Evolutionary conservation across 805 yeast species (phyloP).

Genomic region (Saccharomycopsis guyanensis): DNA sequence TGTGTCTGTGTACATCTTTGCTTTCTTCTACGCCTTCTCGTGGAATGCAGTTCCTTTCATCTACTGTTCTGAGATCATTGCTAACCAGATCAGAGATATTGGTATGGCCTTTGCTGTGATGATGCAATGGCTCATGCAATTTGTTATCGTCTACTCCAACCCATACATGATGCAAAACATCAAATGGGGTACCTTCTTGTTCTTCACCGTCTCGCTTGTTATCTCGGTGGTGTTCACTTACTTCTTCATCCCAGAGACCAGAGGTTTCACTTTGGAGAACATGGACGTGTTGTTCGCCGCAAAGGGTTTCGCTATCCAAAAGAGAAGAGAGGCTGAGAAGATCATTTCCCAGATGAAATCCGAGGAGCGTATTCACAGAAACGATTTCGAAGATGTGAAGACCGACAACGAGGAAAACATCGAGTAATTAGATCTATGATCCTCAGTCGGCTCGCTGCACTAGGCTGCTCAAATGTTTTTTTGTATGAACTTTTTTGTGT

Average conservation of each 20-base stretch:
- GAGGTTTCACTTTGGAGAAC: slow-evolving; percentile 9
- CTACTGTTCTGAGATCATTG: slow-evolving; percentile 39
- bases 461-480: no score
- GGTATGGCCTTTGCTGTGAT: slow-evolving; percentile 38
- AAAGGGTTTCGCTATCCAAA: slow-evolving; percentile 9
- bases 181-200: slow-evolving; percentile 38
- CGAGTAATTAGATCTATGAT: no score
- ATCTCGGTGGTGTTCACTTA: slow-evolving; percentile 42
- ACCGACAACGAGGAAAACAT: not conserved
- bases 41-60: slow-evolving; percentile 45
- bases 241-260: slow-evolving; percentile 34
- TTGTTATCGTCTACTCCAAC: slow-evolving; percentile 40
- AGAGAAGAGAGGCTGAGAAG: slow-evolving; percentile 10
- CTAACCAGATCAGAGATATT: slow-evolving; percentile 36
- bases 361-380: slow-evolving; percentile 1
- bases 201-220: slow-evolving; percentile 29
- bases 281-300: slow-evolving; percentile 7
- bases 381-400: slow-evolving; percentile 4
- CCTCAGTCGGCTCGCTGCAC: no score
- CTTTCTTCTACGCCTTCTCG: slow-evolving; percentile 35
- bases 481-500: no score
- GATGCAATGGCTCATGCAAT: slow-evolving; percentile 44
- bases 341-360: slow-evolving; percentile 10
- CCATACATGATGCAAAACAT: slow-evolving; percentile 37
- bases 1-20: slow-evolving; percentile 41